phyloP scores from a whole-genome alignment of 805 yeast species.

The Cyberlindnera misumaiensis region DNA sequence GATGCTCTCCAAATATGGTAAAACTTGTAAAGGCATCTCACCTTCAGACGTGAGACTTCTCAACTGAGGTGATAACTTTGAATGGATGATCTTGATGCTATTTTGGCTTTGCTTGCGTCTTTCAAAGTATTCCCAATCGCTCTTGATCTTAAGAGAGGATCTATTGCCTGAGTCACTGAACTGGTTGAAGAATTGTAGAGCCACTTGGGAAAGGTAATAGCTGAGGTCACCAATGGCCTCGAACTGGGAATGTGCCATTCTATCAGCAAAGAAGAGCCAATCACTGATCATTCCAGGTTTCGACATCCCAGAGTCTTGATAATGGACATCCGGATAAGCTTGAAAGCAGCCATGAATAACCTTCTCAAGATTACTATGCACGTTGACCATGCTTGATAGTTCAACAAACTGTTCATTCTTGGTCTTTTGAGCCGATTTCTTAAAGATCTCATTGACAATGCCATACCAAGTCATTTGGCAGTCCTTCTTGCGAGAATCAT shows the following conservation, averaged over 20 bases:
- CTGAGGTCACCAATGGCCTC: constrained; percentile 41
- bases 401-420: constrained; percentile 42
- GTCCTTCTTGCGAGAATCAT: constrained; percentile 44
- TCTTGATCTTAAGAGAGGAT: constrained; percentile 22
- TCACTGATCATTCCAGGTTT: constrained; percentile 62
- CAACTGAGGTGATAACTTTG: constrained; percentile 9
- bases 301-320: constrained; percentile 53
- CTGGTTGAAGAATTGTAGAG: constrained; percentile 53
- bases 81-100: constrained; percentile 7
- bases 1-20: constrained; percentile 31
- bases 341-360: constrained; percentile 69
- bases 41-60: constrained; percentile 8
- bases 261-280: constrained; percentile 72
- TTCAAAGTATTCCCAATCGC: constrained; percentile 24
- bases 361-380: constrained; percentile 49
- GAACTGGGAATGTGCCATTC: constrained; percentile 35
- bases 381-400: constrained; percentile 40
- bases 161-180: constrained; percentile 55
- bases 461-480: constrained; percentile 58
- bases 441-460: constrained; percentile 56
- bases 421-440: constrained; percentile 37
- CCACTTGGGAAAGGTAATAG: constrained; percentile 49
- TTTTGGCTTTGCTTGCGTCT: constrained; percentile 11
- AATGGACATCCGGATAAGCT: constrained; percentile 51
- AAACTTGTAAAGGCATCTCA: constrained; percentile 22